Evolutionary conservation across 305 asterid genomes (phyloP).

Genomic region (Fraxinus angustifolia): DNA sequence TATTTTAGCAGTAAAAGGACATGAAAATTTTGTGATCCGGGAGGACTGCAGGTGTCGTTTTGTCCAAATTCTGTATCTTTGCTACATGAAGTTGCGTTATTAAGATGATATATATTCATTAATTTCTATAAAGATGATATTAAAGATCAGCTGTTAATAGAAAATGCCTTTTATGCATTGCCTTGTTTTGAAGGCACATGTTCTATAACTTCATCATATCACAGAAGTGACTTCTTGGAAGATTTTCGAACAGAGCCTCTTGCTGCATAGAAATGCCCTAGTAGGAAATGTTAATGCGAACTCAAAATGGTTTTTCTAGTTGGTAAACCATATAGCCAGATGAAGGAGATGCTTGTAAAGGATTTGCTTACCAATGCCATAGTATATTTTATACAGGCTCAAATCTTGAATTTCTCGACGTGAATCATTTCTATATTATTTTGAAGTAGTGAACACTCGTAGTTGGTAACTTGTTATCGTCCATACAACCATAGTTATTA

Average conservation of each 20-base stretch:
- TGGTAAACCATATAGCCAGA: background rate
- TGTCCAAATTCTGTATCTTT: background rate
- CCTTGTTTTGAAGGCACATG: background rate
- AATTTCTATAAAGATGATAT: background rate
- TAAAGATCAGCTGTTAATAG: background rate
- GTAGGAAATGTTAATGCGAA: background rate
- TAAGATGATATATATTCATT: background rate
- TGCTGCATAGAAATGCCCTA: background rate
- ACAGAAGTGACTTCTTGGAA: background rate
- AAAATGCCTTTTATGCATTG: background rate
- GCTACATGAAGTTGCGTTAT: background rate
- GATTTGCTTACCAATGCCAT: background rate
- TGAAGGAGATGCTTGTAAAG: constrained; percentile 4
- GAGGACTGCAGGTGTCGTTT: background rate
- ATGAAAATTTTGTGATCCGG: background rate
- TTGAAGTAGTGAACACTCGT: background rate
- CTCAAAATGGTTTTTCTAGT: background rate
- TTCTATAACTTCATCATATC: background rate
- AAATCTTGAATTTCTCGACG: background rate
- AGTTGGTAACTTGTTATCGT: background rate
- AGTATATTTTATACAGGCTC: background rate
- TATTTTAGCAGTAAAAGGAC: background rate
- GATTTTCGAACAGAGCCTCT: background rate
- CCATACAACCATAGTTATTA: background rate
- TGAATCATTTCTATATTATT: background rate